phyloP scores from a whole-genome alignment of 345 rosid genomes.

The Dimocarpus longan region DNA sequence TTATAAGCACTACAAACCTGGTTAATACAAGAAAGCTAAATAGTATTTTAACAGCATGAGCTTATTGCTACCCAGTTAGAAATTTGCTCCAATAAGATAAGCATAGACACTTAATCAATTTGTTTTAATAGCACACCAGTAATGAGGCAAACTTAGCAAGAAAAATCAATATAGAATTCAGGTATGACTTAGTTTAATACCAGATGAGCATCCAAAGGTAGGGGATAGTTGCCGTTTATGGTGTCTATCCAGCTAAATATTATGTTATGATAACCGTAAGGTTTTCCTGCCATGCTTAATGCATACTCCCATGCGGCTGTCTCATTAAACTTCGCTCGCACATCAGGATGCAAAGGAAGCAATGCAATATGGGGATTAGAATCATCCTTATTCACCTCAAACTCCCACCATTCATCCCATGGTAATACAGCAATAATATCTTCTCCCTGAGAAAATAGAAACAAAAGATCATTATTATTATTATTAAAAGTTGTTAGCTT shows the following conservation, averaged over 20 bases:
- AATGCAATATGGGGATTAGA: conserved; percentile 89
- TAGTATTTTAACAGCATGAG: neutral
- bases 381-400: conserved; percentile 87
- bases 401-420: conserved; percentile 99
- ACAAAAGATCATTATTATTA: neutral
- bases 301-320: conserved; percentile 99
- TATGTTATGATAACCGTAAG: conserved; percentile 98
- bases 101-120: neutral
- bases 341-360: conserved; percentile 89
- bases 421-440: conserved; percentile 78
- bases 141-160: neutral
- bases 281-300: conserved; percentile 77
- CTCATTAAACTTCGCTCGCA: conserved; percentile 85
- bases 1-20: neutral
- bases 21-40: neutral
- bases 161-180: neutral
- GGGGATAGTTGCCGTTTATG: conserved; percentile 77
- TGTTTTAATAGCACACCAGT: no score
- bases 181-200: conserved; percentile 41
- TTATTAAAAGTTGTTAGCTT: neutral
- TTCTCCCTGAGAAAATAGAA: conserved; percentile 62
- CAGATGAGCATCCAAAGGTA: conserved; percentile 93
- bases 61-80: neutral
- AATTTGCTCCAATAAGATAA: neutral
- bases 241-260: conserved; percentile 99